Percentiles rank a stretch among this genome's conserved stretches.
Evolutionary conservation across 768 basidiomycete species (phyloP).

Genomic region (Pisolithus orientalis): DNA sequence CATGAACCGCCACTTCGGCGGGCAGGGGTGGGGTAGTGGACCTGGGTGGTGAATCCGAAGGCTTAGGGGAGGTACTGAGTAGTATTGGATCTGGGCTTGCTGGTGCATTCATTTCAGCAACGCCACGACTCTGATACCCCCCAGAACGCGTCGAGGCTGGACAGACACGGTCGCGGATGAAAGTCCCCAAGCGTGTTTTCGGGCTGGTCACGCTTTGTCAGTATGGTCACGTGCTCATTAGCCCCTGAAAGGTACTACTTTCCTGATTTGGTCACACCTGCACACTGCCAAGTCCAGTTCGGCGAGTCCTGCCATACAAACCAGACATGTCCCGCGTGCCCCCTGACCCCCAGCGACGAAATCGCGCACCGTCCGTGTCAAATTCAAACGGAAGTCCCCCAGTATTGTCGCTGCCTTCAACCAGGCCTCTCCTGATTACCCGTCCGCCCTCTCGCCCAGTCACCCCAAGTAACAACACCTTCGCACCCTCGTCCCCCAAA

Average conservation of each 20-base stretch:
- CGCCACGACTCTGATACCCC: too few relatives aligned
- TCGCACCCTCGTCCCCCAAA: conserved; percentile 32
- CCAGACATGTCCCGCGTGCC: conserved; percentile 51
- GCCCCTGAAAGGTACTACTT: too few relatives aligned
- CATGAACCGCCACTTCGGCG: conserved; percentile 10
- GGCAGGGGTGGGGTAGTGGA: conserved; percentile 2
- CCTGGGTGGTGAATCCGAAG: not conserved
- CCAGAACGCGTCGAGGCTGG: not conserved
- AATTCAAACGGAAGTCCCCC: conserved; percentile 35
- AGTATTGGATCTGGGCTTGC: not conserved
- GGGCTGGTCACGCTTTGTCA: too few relatives aligned
- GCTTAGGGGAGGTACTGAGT: not conserved
- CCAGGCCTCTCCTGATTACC: conserved; percentile 56
- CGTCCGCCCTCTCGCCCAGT: conserved; percentile 49
- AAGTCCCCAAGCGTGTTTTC: too few relatives aligned
- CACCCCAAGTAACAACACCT: conserved; percentile 41
- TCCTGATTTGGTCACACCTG: too few relatives aligned
- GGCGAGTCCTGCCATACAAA: too few relatives aligned
- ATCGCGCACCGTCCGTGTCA: conserved; percentile 39
- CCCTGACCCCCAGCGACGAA: conserved; percentile 35
- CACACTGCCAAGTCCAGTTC: too few relatives aligned
- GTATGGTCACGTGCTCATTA: too few relatives aligned
- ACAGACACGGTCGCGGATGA: too few relatives aligned
- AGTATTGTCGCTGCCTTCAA: conserved; percentile 29
- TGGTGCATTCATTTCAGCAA: not conserved